Conservation (phyloP, 331 rosid genomes). For the Stylosanthes scabra region DNA sequence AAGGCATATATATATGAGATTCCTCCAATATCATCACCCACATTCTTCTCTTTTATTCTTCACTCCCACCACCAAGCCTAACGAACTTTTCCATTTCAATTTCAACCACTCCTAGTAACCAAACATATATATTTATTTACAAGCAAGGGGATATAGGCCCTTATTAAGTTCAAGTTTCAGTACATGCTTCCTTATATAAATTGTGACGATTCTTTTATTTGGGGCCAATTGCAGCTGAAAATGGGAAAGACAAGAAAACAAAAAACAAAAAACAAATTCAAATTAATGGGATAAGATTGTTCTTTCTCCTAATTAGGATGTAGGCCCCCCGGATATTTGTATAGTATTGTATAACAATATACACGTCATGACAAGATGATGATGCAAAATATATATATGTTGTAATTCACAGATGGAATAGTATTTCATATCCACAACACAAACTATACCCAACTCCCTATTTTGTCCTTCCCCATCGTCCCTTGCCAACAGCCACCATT, state of each 20-base stretch:
- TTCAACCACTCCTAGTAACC: not conserved
- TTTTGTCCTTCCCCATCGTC: conserved; percentile 26
- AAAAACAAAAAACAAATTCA: conserved; percentile 34
- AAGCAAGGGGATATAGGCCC: too few relatives aligned
- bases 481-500: conserved; percentile 23
- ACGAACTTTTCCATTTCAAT: not conserved
- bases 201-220: too few relatives aligned
- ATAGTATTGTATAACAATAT: not conserved
- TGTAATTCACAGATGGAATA: conserved; percentile 40
- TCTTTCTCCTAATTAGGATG: conserved; percentile 31
- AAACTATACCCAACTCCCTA: not conserved
- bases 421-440: conserved; percentile 22
- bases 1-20: too few relatives aligned
- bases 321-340: conserved; percentile 32
- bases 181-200: too few relatives aligned
- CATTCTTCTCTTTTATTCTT: too few relatives aligned
- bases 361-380: conserved; percentile 43
- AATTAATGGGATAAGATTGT: conserved; percentile 32
- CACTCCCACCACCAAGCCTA: too few relatives aligned
- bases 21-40: too few relatives aligned
- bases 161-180: too few relatives aligned
- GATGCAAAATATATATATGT: conserved; percentile 23
- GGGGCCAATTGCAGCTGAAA: too few relatives aligned
- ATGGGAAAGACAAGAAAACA: conserved; percentile 45
- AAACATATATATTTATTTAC: not conserved